phyloP scores from a whole-genome alignment of 805 yeast genomes.

The Candida maesae region DNA sequence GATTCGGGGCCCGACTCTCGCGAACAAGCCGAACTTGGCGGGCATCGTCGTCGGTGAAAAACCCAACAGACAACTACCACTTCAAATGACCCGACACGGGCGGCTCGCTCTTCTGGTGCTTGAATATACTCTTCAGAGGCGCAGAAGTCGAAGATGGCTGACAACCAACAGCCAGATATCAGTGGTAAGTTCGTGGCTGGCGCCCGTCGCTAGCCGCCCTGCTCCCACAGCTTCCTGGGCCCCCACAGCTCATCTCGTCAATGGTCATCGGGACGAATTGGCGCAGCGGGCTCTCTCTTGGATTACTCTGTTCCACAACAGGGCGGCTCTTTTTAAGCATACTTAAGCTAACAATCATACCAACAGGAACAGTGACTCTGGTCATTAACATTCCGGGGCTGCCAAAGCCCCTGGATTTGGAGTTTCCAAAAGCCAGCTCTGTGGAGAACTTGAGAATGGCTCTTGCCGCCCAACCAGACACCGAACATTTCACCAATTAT shows the following conservation, averaged over 20 bases:
- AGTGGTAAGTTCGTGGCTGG: conserved; percentile 9
- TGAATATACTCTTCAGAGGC: neutral
- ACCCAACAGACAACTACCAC: neutral
- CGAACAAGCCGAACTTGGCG: neutral
- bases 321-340: neutral
- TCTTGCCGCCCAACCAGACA: conserved; percentile 50
- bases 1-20: conserved; percentile 1
- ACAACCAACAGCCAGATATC: conserved; percentile 2
- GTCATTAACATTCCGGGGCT: conserved; percentile 11
- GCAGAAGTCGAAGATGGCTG: conserved; percentile 5
- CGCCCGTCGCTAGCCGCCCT: too few relatives aligned
- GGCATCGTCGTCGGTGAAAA: conserved; percentile 2
- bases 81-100: neutral
- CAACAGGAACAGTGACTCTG: conserved; percentile 11
- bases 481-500: conserved; percentile 61
- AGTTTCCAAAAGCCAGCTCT: conserved; percentile 37
- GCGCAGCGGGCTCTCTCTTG: neutral
- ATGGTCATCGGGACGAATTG: too few relatives aligned
- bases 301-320: neutral
- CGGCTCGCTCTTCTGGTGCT: too few relatives aligned
- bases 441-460: conserved; percentile 56
- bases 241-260: too few relatives aligned
- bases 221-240: neutral
- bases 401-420: conserved; percentile 16
- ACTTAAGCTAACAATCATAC: neutral